A percentile compares a stretch with the other conserved stretches of the same genome.
phyloP scores from a whole-genome alignment of 2,329 filamentous ascomycete genomes.

The Talaromyces albobiverticillius region DNA sequence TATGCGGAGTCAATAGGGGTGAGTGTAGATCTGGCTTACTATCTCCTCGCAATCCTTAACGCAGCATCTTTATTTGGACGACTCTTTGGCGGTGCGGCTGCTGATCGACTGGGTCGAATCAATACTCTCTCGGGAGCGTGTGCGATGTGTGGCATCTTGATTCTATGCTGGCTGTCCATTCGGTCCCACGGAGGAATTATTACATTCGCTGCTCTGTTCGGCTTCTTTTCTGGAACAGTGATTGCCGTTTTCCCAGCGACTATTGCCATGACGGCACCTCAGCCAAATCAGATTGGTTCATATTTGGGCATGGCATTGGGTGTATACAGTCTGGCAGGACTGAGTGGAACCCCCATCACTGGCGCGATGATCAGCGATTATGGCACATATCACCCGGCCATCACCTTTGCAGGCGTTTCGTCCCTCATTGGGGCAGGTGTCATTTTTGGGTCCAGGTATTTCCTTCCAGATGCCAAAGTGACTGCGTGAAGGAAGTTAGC shows the following conservation, averaged over 20 bases:
- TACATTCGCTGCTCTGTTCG: constrained; percentile 29
- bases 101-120: constrained; percentile 31
- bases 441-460: constrained; percentile 7
- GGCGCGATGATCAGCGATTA: constrained; percentile 45
- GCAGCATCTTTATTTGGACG: constrained; percentile 34
- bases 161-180: constrained; percentile 27
- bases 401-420: constrained; percentile 30
- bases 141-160: constrained; percentile 26
- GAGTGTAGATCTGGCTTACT: constrained; percentile 22
- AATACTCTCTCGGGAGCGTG: constrained; percentile 27
- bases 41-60: constrained; percentile 30
- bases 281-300: constrained; percentile 19
- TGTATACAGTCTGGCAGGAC: constrained; percentile 40
- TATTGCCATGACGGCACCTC: constrained; percentile 16
- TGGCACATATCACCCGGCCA: constrained; percentile 35
- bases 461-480: not conserved
- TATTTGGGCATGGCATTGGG: constrained; percentile 24
- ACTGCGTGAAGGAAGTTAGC: constrained; percentile 1
- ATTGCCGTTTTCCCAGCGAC: constrained; percentile 22
- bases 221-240: constrained; percentile 34
- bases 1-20: constrained; percentile 25
- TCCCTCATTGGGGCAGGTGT: constrained; percentile 22
- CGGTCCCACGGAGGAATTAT: constrained; percentile 26
- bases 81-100: constrained; percentile 30
- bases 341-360: constrained; percentile 50